Conservation (phyloP, 2,329 filamentous ascomycete species). For the Chaetomiaceae sp. region DNA sequence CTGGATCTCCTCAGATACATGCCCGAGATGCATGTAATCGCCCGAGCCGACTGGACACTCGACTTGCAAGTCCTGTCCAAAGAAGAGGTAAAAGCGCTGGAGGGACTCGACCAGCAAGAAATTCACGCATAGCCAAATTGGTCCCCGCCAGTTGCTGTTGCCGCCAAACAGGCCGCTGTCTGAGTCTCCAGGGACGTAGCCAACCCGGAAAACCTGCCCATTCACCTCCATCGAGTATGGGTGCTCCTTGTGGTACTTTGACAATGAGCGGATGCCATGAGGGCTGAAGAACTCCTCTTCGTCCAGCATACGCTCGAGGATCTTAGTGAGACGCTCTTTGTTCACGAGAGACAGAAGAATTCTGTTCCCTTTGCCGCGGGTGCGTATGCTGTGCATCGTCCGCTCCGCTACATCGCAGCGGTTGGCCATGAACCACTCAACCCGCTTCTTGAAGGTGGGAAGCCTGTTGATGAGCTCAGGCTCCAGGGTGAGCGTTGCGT, state of each 20-base stretch:
- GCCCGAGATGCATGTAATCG: conserved; percentile 91
- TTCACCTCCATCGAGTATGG: conserved; percentile 96
- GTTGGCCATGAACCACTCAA: conserved; percentile 93
- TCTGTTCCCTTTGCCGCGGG: conserved; percentile 83
- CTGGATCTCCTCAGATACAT: conserved; percentile 91
- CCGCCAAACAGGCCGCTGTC: conserved; percentile 93
- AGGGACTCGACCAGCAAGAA: conserved; percentile 90
- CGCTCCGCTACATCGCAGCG: conserved; percentile 80
- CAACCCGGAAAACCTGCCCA: conserved; percentile 79
- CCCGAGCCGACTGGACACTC: conserved; percentile 93
- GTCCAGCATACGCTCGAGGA: conserved; percentile 86
- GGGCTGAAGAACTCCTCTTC: conserved; percentile 89
- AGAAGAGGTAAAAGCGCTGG: conserved; percentile 95
- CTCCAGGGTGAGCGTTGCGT: conserved; percentile 86
- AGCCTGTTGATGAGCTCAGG: conserved; percentile 90
- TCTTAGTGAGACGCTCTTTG: conserved; percentile 85
- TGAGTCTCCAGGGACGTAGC: conserved; percentile 91
- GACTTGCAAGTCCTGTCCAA: conserved; percentile 80
- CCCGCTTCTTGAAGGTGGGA: conserved; percentile 84
- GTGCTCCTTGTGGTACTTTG: conserved; percentile 83
- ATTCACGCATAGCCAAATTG: conserved; percentile 95
- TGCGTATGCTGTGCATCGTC: conserved; percentile 90
- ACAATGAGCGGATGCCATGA: conserved; percentile 86
- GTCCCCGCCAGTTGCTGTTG: conserved; percentile 96
- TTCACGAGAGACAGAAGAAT: conserved; percentile 86